Conservation (phyloP, 2,329 filamentous ascomycete species). For the Sporothrix pseudoabietina region DNA sequence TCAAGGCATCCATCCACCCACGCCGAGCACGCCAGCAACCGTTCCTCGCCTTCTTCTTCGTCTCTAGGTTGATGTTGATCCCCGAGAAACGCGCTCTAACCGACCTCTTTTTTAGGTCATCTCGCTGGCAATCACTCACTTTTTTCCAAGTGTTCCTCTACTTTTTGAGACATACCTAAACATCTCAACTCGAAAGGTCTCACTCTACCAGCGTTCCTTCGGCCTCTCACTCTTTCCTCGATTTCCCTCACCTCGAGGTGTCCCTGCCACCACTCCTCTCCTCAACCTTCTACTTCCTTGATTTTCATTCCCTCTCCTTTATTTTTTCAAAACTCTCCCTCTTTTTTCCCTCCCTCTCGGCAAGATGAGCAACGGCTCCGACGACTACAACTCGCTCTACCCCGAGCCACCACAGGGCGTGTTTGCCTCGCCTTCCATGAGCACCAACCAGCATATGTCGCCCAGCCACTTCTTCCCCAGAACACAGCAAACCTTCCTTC, state of each 20-base stretch:
- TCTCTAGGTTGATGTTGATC: conserved; percentile 18
- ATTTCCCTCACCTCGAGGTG: background rate
- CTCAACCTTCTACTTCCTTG: background rate
- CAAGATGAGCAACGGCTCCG: conserved; percentile 34
- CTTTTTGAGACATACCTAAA: conserved; percentile 23
- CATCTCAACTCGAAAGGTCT: conserved; percentile 11
- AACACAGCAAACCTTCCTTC: conserved; percentile 30
- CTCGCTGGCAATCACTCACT: background rate
- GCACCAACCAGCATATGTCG: conserved; percentile 32
- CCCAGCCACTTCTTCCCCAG: conserved; percentile 34
- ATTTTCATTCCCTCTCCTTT: background rate
- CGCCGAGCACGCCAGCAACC: conserved; percentile 7
- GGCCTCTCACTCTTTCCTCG: background rate
- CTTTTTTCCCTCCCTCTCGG: background rate
- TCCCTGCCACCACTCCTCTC: conserved; percentile 16
- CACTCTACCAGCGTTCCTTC: conserved; percentile 16
- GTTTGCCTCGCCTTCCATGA: conserved; percentile 32
- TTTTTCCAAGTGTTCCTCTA: conserved; percentile 2
- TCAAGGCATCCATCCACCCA: background rate
- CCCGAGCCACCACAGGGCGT: conserved; percentile 35
- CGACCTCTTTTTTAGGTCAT: background rate
- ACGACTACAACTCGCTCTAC: conserved; percentile 36
- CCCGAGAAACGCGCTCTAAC: conserved; percentile 3
- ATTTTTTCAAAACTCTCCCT: background rate
- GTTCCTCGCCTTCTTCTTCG: background rate